These are phyloP conservation scores for Fusarium chaquense DNA, from an alignment of 2,329 filamentous ascomycete genomes.

Conservation along the genomic window DNA sequence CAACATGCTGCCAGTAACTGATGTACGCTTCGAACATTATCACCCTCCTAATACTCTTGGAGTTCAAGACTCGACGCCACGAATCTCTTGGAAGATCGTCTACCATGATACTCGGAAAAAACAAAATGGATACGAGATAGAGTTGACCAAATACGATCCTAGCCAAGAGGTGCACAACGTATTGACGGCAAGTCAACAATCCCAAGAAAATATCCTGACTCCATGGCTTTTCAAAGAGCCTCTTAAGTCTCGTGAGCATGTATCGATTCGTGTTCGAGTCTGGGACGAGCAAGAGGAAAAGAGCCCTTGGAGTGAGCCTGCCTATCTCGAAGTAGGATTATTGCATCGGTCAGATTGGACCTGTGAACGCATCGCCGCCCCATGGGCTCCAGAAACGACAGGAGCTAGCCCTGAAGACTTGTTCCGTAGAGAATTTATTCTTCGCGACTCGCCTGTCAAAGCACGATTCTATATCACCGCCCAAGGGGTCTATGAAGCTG, in stretches of 20 bases:
- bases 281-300: constrained; percentile 1
- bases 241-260: constrained; percentile 20
- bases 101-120: not conserved
- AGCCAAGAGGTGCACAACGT: not conserved
- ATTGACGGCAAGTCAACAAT: not conserved
- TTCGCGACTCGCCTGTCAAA: not conserved
- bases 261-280: constrained; percentile 25
- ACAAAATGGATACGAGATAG: constrained; percentile 31
- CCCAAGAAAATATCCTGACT: constrained; percentile 8
- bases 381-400: constrained; percentile 35
- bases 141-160: constrained; percentile 6
- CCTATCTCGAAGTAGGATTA: constrained; percentile 50
- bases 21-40: constrained; percentile 29
- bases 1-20: not conserved
- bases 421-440: constrained; percentile 20
- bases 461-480: constrained; percentile 60
- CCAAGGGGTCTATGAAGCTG: constrained; percentile 59
- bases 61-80: constrained; percentile 8
- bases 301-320: constrained; percentile 30
- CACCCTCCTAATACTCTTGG: constrained; percentile 13
- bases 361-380: constrained; percentile 46
- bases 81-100: constrained; percentile 31
- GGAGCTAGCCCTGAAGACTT: constrained; percentile 41
- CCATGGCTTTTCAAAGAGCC: constrained; percentile 19
- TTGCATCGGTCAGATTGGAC: constrained; percentile 49